phyloP scores from a whole-genome alignment of 495 filamentous ascomycete species.

The Aspergillus campestris region DNA sequence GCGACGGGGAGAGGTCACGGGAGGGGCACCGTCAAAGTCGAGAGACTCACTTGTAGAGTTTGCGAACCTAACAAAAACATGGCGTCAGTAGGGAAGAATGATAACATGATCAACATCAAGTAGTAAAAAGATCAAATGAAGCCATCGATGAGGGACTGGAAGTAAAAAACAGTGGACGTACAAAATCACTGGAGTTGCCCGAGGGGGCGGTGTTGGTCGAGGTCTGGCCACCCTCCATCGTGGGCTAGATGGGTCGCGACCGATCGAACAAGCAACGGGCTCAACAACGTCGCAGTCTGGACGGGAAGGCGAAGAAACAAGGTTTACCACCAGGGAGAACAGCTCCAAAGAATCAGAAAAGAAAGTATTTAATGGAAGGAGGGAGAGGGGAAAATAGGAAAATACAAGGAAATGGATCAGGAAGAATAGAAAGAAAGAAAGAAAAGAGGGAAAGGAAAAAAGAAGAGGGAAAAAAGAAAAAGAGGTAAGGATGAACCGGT shows the following conservation, averaged over 20 bases:
- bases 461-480: slow-evolving; percentile 12
- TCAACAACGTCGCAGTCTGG: slow-evolving; percentile 11
- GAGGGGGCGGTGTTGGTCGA: slow-evolving; percentile 42
- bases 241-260: slow-evolving; percentile 43
- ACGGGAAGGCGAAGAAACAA: too few relatives aligned
- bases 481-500: slow-evolving; percentile 1
- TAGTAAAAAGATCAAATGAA: slow-evolving; percentile 3
- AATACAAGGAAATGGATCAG: slow-evolving; percentile 3
- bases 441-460: slow-evolving; percentile 3
- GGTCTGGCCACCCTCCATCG: slow-evolving; percentile 48
- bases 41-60: slow-evolving; percentile 95
- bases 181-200: slow-evolving; percentile 73
- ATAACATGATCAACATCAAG: slow-evolving; percentile 5
- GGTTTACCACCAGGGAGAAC: not conserved
- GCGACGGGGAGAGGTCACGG: not conserved
- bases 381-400: slow-evolving; percentile 4
- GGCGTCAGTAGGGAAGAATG: slow-evolving; percentile 6
- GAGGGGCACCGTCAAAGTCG: too few relatives aligned
- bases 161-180: slow-evolving; percentile 34
- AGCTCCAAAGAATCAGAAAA: slow-evolving; percentile 5
- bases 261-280: slow-evolving; percentile 37
- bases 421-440: slow-evolving; percentile 10
- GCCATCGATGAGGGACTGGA: not conserved
- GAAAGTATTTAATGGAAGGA: slow-evolving; percentile 10
- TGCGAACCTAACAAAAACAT: slow-evolving; percentile 66